A percentile compares a stretch with the other conserved stretches of the same genome.
phyloP scores from a whole-genome alignment of 176 grass and related monocot genomes.

The Cenchrus fungigraminus region DNA sequence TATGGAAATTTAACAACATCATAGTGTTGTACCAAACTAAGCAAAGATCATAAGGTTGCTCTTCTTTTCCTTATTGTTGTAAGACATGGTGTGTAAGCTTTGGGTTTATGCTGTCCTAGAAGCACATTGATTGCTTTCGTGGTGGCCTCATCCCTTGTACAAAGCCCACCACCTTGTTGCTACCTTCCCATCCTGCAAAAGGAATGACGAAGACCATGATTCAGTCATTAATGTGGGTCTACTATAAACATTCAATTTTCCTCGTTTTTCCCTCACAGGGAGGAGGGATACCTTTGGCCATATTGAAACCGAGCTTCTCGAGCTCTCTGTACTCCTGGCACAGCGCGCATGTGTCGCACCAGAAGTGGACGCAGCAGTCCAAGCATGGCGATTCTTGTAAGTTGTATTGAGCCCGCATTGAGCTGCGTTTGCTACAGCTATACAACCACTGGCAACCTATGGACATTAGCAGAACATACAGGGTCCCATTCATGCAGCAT shows the following conservation, averaged over 20 bases:
- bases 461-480: slow-evolving; percentile 42
- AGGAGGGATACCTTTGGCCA: slow-evolving; percentile 53
- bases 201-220: neutral
- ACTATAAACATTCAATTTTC: neutral
- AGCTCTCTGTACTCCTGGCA: slow-evolving; percentile 78
- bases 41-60: neutral
- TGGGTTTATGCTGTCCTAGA: slow-evolving; percentile 34
- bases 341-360: slow-evolving; percentile 58
- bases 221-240: neutral
- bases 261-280: neutral
- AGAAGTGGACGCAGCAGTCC: slow-evolving; percentile 74
- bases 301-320: slow-evolving; percentile 54
- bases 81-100: neutral
- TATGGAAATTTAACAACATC: slow-evolving; percentile 10
- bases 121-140: slow-evolving; percentile 53
- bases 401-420: slow-evolving; percentile 51
- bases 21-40: neutral
- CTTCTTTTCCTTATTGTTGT: slow-evolving; percentile 19
- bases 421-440: slow-evolving; percentile 58
- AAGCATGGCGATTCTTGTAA: slow-evolving; percentile 55
- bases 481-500: slow-evolving; percentile 43
- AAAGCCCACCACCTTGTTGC: slow-evolving; percentile 50
- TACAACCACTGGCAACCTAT: slow-evolving; percentile 56
- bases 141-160: slow-evolving; percentile 55
- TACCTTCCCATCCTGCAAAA: slow-evolving; percentile 60